Evolutionary conservation across 179 eudicot species (phyloP).

Genomic region (Beta corolliflora): DNA sequence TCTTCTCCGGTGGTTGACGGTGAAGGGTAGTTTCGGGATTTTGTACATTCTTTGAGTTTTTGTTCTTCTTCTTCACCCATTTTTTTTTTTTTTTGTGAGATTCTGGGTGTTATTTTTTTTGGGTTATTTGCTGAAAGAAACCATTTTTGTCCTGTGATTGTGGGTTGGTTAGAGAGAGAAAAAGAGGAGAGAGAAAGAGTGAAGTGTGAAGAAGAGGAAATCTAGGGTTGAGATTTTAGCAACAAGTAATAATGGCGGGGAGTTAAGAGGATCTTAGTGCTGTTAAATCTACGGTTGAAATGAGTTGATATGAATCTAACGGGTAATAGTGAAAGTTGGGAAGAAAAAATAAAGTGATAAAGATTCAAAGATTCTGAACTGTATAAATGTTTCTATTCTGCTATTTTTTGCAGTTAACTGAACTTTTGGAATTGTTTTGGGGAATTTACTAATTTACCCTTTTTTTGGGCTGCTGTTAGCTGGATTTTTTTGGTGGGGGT

Average conservation of each 20-base stretch:
- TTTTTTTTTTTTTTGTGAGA: no score
- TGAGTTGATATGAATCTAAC: constrained; percentile 1
- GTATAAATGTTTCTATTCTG: constrained; percentile 17
- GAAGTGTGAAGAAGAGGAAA: not conserved
- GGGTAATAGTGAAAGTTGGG: constrained; percentile 11
- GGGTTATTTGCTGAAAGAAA: constrained; percentile 10
- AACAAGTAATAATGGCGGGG: constrained; percentile 21
- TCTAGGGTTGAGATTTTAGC: constrained; percentile 25
- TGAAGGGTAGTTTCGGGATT: constrained; percentile 22
- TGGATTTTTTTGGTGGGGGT: no score
- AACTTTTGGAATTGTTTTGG: not conserved
- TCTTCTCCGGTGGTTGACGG: constrained; percentile 29
- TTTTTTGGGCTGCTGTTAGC: not conserved
- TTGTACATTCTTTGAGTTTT: not conserved
- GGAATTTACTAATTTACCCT: not conserved
- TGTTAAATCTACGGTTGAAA: constrained; percentile 20
- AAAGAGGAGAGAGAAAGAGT: not conserved
- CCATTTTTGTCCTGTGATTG: constrained; percentile 11
- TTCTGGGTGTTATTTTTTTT: no score
- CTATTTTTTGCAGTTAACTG: not conserved
- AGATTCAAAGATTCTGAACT: constrained; percentile 16
- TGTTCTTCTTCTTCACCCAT: constrained; percentile 21
- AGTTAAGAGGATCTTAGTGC: constrained; percentile 15
- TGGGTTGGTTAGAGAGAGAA: constrained; percentile 2
- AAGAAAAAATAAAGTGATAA: constrained; percentile 15